Base-by-base conservation (phyloP, 1,139 yeast genomes). In the Blastobotrys ciferrii region DNA sequence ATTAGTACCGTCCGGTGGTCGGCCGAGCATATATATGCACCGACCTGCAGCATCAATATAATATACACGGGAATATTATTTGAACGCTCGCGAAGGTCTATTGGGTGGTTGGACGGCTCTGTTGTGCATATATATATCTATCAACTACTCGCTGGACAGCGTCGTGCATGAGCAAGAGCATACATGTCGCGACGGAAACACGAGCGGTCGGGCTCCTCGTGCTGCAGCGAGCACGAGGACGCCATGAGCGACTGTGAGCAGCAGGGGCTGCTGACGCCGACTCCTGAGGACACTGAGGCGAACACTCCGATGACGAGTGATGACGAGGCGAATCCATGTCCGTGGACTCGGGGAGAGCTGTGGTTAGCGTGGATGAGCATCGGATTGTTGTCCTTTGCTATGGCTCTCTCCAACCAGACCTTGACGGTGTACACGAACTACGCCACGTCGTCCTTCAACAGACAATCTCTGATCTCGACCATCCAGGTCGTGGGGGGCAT, bases 401-500 rank as follows among this genome's bases (percentile, higher is more conserved):
- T 59, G 33, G 60, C 73, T 18, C 63, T 75, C 19, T 75, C 73
- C 43, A 59, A 63, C 14, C 64, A 69, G 31, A 71, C 76, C 15
- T 64, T 74, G 2, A 59, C 58, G 31, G 63, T 64, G 45, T 71
- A 72, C 47, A 64, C 71, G n/a, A 66, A 72, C 5, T 70, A 65
- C 47, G 76, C 74, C 4, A 70, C 75, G 2, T 67, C 73, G 14
- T 56, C 62, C 18, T 72, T 72, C 59, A 55, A 64, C 45, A 63
- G 65, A 19, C 74, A 70, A 55, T 67, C 75, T 3, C 54, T 70
- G 47, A 61, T 72, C 25, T 58, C 75, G 2, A 69, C 73, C 12
- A 70, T 71, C 28, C 70, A 68, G 32, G 73, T 71, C 23, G 70
- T 70, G 4, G 66, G 69, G 48, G 67, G 70, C 42, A 68, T 72